Conservation (phyloP, 2,329 filamentous ascomycete species). For the Scedosporium apiospermum region DNA sequence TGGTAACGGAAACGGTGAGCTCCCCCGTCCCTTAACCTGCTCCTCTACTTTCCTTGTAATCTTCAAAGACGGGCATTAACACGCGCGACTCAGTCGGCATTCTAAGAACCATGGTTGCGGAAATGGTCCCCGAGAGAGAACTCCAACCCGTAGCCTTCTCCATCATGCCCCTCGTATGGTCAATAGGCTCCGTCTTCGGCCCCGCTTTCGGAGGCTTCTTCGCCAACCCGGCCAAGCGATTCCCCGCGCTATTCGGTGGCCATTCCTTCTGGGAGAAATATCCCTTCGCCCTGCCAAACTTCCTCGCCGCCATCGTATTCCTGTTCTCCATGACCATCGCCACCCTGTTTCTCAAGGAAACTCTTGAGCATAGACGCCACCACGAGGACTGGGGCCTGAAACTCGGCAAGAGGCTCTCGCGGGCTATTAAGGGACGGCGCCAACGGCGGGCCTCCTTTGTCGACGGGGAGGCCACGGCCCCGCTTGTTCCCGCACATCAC, state of each 20-base stretch:
- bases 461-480: slow-evolving; percentile 47
- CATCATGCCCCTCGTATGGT: slow-evolving; percentile 88
- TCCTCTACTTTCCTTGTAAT: no score
- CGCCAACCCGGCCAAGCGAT: slow-evolving; percentile 67
- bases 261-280: slow-evolving; percentile 61
- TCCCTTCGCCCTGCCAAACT: slow-evolving; percentile 77
- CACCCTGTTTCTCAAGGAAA: slow-evolving; percentile 77
- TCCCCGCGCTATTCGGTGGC: slow-evolving; percentile 60
- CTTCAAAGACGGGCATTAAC: neutral
- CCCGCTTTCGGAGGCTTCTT: slow-evolving; percentile 82
- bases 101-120: slow-evolving; percentile 82
- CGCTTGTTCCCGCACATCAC: slow-evolving; percentile 34
- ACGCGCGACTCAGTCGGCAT: slow-evolving; percentile 58
- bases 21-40: slow-evolving; percentile 4
- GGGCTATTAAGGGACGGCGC: slow-evolving; percentile 21
- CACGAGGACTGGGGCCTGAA: slow-evolving; percentile 65
- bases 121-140: slow-evolving; percentile 80
- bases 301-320: slow-evolving; percentile 70
- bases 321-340: slow-evolving; percentile 65
- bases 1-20: slow-evolving; percentile 71
- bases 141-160: slow-evolving; percentile 84
- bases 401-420: slow-evolving; percentile 57
- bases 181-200: slow-evolving; percentile 76
- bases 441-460: slow-evolving; percentile 37
- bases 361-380: slow-evolving; percentile 61